Evolutionary conservation across 352 stramenopile species (phyloP).

Genomic region (Phytophthora tentaculata): DNA sequence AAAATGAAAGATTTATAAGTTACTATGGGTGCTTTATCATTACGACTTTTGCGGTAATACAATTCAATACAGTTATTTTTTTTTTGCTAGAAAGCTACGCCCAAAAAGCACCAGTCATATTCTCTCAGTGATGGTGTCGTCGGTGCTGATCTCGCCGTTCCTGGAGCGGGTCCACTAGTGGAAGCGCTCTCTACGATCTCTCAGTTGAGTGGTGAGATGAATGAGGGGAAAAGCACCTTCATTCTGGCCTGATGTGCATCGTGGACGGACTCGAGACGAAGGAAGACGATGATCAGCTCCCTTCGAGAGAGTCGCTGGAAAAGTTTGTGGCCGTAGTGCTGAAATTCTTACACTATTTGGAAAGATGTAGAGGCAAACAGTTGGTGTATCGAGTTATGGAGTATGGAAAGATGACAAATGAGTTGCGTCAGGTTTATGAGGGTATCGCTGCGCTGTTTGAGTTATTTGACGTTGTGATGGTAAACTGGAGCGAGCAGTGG

Average conservation of each 20-base stretch:
- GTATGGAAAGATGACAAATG: conserved; percentile 12
- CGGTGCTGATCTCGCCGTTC: not conserved
- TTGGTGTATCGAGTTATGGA: conserved; percentile 7
- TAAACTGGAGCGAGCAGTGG: conserved; percentile 8
- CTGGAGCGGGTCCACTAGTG: not conserved
- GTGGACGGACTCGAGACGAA: conserved; percentile 9
- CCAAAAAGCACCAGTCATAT: not conserved
- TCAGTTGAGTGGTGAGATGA: conserved; percentile 3
- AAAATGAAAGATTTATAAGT: too few relatives aligned
- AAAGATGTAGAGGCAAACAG: conserved; percentile 3
- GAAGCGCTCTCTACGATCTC: conserved; percentile 1
- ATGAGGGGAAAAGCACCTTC: conserved; percentile 2
- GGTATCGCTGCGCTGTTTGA: conserved; percentile 30
- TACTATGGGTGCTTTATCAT: too few relatives aligned
- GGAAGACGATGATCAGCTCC: not conserved
- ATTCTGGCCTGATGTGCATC: conserved; percentile 7
- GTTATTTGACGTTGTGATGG: conserved; percentile 10
- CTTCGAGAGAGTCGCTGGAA: not conserved
- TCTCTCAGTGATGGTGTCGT: not conserved
- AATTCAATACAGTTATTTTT: too few relatives aligned
- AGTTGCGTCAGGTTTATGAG: conserved; percentile 28
- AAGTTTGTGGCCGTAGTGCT: not conserved
- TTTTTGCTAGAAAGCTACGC: too few relatives aligned
- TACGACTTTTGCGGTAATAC: too few relatives aligned
- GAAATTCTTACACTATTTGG: not conserved